These are phyloP conservation scores for Monilinia laxa DNA, from an alignment of 2,329 filamentous ascomycete species.

Conservation along the genomic window DNA sequence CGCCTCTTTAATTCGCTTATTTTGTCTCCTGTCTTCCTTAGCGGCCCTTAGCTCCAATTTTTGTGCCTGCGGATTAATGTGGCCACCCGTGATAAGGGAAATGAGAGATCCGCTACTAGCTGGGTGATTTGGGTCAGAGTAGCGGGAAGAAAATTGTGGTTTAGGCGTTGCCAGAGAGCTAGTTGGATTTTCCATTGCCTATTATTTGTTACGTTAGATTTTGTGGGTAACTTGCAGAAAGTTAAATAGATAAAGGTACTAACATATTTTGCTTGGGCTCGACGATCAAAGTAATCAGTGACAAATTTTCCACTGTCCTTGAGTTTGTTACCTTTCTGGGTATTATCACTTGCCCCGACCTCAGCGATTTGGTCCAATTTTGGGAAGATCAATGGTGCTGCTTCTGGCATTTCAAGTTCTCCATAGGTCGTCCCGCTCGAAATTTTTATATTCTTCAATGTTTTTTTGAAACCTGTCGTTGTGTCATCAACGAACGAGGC, in stretches of 20 bases:
- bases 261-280: constrained; percentile 44
- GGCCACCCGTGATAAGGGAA: constrained; percentile 49
- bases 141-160: constrained; percentile 47
- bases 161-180: constrained; percentile 42
- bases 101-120: constrained; percentile 50
- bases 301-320: constrained; percentile 43
- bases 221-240: background rate
- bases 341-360: constrained; percentile 29
- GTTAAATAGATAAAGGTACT: background rate
- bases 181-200: constrained; percentile 43
- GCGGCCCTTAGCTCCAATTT: background rate
- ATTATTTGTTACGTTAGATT: background rate
- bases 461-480: constrained; percentile 32
- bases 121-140: constrained; percentile 52
- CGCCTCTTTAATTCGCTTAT: constrained; percentile 18
- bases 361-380: constrained; percentile 39
- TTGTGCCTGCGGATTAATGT: constrained; percentile 36
- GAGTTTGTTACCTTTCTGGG: constrained; percentile 38
- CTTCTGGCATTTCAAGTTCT: constrained; percentile 43
- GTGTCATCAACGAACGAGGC: constrained; percentile 39
- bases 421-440: constrained; percentile 43
- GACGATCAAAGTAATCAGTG: constrained; percentile 33
- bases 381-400: constrained; percentile 45
- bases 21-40: constrained; percentile 11
- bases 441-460: constrained; percentile 40